phyloP scores from a whole-genome alignment of 305 asterid genomes.

The Fraxinus paxiana region DNA sequence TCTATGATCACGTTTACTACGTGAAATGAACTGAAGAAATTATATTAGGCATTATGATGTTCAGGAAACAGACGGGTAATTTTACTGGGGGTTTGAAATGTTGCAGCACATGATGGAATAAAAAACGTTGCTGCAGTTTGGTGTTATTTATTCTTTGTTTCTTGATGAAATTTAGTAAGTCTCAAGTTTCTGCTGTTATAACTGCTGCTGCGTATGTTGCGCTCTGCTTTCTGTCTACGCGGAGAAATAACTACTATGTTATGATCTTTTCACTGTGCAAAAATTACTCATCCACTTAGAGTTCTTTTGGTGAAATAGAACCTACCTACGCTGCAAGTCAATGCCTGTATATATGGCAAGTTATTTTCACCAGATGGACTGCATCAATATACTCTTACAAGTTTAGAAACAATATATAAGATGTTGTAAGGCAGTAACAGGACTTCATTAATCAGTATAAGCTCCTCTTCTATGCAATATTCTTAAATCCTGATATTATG shows the following conservation, averaged over 20 bases:
- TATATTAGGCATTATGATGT: not conserved
- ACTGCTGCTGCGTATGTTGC: not conserved
- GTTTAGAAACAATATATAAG: slow-evolving; percentile 3
- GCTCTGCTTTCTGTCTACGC: not conserved
- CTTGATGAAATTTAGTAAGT: not conserved
- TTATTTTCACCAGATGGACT: not conserved
- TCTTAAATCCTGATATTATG: not conserved
- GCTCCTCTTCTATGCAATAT: not conserved
- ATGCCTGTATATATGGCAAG: not conserved
- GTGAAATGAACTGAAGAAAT: not conserved
- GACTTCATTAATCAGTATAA: not conserved
- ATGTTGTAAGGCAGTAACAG: not conserved
- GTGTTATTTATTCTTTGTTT: not conserved
- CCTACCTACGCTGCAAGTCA: slow-evolving; percentile 15
- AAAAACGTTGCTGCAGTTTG: slow-evolving; percentile 5
- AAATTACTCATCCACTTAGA: not conserved
- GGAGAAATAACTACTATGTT: not conserved
- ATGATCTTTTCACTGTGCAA: not conserved
- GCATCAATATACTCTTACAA: slow-evolving; percentile 6
- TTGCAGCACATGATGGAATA: not conserved
- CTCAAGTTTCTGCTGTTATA: not conserved
- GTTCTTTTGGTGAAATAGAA: slow-evolving; percentile 8
- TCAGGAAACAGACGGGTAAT: slow-evolving; percentile 7
- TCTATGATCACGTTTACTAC: not conserved
- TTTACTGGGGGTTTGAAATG: not conserved